These are phyloP conservation scores for Phyllosticta citribraziliensis DNA, from an alignment of 2,329 filamentous ascomycete genomes.

Conservation along the genomic window DNA sequence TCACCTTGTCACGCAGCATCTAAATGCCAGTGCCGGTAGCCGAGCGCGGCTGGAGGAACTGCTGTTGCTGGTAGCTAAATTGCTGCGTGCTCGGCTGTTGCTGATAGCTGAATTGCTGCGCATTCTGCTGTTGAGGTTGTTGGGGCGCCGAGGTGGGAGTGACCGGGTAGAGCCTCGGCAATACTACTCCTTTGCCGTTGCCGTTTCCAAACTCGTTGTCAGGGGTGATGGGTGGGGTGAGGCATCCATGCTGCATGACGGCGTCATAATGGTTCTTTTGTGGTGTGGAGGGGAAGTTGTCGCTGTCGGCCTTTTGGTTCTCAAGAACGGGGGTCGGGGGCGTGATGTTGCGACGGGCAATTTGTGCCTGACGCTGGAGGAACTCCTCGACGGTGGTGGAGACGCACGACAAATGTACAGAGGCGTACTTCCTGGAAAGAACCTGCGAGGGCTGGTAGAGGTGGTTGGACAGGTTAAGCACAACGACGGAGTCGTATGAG, in stretches of 20 bases:
- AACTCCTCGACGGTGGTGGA: constrained; percentile 57
- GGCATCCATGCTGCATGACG: constrained; percentile 60
- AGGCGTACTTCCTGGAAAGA: constrained; percentile 58
- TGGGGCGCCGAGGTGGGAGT: constrained; percentile 23
- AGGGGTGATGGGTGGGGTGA: constrained; percentile 78
- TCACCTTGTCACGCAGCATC: neutral
- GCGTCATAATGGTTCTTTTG: constrained; percentile 61
- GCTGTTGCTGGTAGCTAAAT: constrained; percentile 20
- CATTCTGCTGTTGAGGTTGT: constrained; percentile 20
- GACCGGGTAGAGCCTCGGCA: constrained; percentile 22
- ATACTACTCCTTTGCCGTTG: constrained; percentile 20
- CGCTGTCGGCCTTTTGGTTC: constrained; percentile 36
- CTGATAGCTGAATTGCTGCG: constrained; percentile 23
- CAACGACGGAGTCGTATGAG: constrained; percentile 57
- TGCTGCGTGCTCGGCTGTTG: constrained; percentile 20
- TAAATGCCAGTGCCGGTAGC: neutral
- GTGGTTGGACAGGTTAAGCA: constrained; percentile 54
- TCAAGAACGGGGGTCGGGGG: constrained; percentile 51
- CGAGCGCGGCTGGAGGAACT: constrained; percentile 27
- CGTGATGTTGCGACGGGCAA: constrained; percentile 31
- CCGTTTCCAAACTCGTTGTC: constrained; percentile 41
- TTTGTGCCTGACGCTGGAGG: constrained; percentile 52
- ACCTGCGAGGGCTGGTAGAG: constrained; percentile 59
- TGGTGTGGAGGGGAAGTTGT: constrained; percentile 60
- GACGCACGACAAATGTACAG: constrained; percentile 54